Evolutionary conservation across 768 basidiomycete species (phyloP), one percentile per base, ranked within the genome.

Genomic region (Auriscalpium microsporum): DNA sequence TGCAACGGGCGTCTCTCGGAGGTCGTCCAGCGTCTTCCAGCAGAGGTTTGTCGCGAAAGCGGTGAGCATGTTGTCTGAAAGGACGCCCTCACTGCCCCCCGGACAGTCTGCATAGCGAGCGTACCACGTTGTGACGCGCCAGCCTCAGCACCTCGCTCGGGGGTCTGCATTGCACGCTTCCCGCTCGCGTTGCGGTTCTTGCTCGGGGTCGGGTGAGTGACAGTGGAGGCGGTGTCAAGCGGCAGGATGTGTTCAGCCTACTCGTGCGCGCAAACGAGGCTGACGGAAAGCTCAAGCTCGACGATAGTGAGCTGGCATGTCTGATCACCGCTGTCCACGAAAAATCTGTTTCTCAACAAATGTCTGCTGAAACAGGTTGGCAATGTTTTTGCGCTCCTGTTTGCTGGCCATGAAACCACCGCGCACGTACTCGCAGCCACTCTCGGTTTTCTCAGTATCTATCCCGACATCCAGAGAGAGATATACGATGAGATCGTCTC

Each of bases 371-470:
- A 7, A 36, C 13, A 63, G 62, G 28, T 60, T 13, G 58, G 54
- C n/a, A 63, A 63, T 40, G 54, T 59, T 14, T 62, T 62, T 45
- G 51, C 48, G 28, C 28, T 62, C 42, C 23, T 63, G 45, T 63
- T 63, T 50, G 61, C 61, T 2, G 61, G 61, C n/a, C 59, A 62
- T 35, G 61, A 73, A 50, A 72, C 71, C 1, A 74, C 68, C 3
- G 60, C 70, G 16, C 63, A 66, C 14, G 66, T 61, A 10, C 58
- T 73, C 21, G 67, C 69, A 14, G 71, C 68, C 4, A 67, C 69
- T 4, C 57, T 71, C 36, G 72, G 63, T 1, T 64, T 64, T 49
- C 62, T 71, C 16, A 66, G 69, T 34, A 40, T 68, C 33, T 51
- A 73, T 55, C 58, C 58, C 8, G 56, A 58, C 5, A 53, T 70